Conservation (phyloP, 2,329 filamentous ascomycete species). For the Colletotrichum camelliae region DNA sequence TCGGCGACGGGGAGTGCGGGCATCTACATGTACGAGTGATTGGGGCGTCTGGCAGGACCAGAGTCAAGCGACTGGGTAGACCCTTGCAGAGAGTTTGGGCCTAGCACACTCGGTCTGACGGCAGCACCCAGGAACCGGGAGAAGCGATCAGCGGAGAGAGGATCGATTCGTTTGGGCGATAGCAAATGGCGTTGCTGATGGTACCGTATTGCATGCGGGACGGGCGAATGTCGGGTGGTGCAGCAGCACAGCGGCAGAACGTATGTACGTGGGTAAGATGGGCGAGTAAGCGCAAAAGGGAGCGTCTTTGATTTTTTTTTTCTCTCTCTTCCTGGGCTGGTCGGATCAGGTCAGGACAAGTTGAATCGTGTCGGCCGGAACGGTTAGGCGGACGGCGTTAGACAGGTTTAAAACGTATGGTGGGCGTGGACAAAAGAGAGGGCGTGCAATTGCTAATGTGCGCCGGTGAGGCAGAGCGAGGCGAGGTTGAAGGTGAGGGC, state of each 20-base stretch:
- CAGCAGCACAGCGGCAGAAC: neutral
- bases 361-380: neutral
- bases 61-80: conserved; percentile 3
- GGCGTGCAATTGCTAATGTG: neutral
- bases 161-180: neutral
- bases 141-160: neutral
- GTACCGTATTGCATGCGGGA: conserved; percentile 5
- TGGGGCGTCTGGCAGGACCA: neutral
- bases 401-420: neutral
- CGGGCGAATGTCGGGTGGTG: neutral
- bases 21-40: neutral
- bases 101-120: neutral
- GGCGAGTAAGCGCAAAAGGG: neutral
- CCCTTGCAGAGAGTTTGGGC: neutral
- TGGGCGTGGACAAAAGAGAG: neutral
- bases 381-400: neutral
- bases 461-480: neutral
- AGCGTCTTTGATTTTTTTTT: neutral
- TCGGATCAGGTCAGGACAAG: neutral
- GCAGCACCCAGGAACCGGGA: conserved; percentile 9
- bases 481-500: neutral
- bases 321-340: neutral
- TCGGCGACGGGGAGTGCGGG: neutral
- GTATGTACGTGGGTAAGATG: neutral
- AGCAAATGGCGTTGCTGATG: neutral